These are phyloP conservation scores for Hypoxylon lenormandii DNA, from an alignment of 495 filamentous ascomycete species.

Conservation along the genomic window DNA sequence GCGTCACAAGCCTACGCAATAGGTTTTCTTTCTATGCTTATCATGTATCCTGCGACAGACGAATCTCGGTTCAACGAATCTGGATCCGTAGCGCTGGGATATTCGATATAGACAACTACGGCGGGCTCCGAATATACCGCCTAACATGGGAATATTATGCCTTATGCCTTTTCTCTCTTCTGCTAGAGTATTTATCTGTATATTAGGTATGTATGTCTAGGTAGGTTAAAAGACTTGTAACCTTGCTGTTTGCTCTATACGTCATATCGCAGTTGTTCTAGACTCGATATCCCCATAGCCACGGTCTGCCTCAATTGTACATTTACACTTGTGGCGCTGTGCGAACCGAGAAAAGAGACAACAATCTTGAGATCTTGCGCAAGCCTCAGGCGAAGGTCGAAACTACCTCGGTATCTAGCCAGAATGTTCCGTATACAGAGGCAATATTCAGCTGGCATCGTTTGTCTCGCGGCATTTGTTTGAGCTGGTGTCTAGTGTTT, in stretches of 20 bases:
- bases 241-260: slow-evolving; percentile 10
- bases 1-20: slow-evolving; percentile 31
- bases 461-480: slow-evolving; percentile 7
- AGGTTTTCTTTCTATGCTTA: slow-evolving; percentile 19
- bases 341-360: slow-evolving; percentile 13
- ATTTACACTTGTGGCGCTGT: slow-evolving; percentile 21
- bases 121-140: not conserved
- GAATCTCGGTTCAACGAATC: slow-evolving; percentile 48
- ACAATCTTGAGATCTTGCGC: slow-evolving; percentile 13
- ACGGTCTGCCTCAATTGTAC: slow-evolving; percentile 12
- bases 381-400: not conserved
- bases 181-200: too few relatives aligned
- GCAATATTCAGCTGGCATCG: slow-evolving; percentile 10
- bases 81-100: slow-evolving; percentile 38
- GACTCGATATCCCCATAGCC: slow-evolving; percentile 15
- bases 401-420: not conserved
- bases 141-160: too few relatives aligned
- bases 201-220: too few relatives aligned
- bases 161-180: too few relatives aligned
- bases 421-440: slow-evolving; percentile 6
- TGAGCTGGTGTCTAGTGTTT: not conserved
- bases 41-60: slow-evolving; percentile 30
- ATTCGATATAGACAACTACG: slow-evolving; percentile 21
- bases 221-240: not conserved
- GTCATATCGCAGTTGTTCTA: slow-evolving; percentile 17